These are phyloP conservation scores for Aspergillus incahuasiensis DNA, from an alignment of 495 filamentous ascomycete genomes.

Conservation along the genomic window DNA sequence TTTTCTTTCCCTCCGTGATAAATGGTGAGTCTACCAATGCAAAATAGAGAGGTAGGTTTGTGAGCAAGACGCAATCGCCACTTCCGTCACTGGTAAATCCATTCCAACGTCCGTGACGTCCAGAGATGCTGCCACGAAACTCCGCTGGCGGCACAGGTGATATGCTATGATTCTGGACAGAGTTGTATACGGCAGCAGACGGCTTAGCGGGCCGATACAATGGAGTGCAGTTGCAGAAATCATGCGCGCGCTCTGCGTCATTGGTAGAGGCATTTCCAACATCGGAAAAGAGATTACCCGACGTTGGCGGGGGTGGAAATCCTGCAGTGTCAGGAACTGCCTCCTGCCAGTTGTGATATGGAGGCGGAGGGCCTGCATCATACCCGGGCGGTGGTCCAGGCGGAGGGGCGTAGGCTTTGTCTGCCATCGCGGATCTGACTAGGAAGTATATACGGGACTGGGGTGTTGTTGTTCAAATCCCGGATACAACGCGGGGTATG, in stretches of 20 bases:
- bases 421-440: too few relatives aligned
- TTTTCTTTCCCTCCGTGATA: constrained; percentile 46
- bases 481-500: not conserved
- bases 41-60: constrained; percentile 72
- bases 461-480: too few relatives aligned
- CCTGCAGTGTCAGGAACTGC: constrained; percentile 72
- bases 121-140: constrained; percentile 40
- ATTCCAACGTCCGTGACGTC: constrained; percentile 38
- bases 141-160: constrained; percentile 42
- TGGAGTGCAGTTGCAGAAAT: constrained; percentile 63
- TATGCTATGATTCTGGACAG: constrained; percentile 40
- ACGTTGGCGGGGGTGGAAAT: constrained; percentile 75
- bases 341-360: constrained; percentile 75
- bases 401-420: not conserved
- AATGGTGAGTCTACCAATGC: constrained; percentile 64
- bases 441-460: too few relatives aligned
- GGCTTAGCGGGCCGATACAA: constrained; percentile 54
- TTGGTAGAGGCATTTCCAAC: constrained; percentile 67
- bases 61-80: constrained; percentile 50
- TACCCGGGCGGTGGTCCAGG: constrained; percentile 32
- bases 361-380: constrained; percentile 35
- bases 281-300: constrained; percentile 62
- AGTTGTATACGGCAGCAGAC: constrained; percentile 33
- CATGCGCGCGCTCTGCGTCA: constrained; percentile 67
- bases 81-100: constrained; percentile 37